A percentile compares a stretch with the other conserved stretches of the same genome.
phyloP scores from a whole-genome alignment of 495 filamentous ascomycete species.

The Platismatia glauca region DNA sequence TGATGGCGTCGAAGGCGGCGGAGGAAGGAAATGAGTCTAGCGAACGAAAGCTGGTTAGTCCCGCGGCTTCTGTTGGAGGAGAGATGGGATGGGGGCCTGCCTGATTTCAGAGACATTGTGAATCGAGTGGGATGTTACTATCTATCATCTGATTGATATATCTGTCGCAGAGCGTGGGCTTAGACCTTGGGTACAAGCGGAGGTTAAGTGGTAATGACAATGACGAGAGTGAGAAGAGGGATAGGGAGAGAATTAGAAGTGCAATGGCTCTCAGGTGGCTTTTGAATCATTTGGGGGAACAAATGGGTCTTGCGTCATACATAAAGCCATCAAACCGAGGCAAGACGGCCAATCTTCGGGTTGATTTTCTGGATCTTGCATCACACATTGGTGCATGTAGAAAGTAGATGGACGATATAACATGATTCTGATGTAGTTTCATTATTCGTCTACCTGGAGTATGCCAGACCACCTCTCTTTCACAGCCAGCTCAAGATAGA shows the following conservation, averaged over 20 bases:
- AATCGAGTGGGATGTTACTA: not conserved
- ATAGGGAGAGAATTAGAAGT: not conserved
- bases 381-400: no score
- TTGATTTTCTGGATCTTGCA: not conserved
- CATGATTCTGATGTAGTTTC: not conserved
- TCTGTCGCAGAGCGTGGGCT: not conserved
- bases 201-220: not conserved
- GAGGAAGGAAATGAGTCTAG: slow-evolving; percentile 88
- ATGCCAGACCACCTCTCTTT: slow-evolving; percentile 18
- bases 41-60: not conserved
- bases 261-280: slow-evolving; percentile 8
- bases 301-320: slow-evolving; percentile 2
- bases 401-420: not conserved
- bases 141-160: not conserved
- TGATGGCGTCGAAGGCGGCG: slow-evolving; percentile 82
- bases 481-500: slow-evolving; percentile 34
- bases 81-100: slow-evolving; percentile 39
- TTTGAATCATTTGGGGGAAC: not conserved
- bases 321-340: no score
- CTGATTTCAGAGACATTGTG: slow-evolving; percentile 77
- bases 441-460: not conserved
- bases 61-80: not conserved
- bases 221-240: not conserved
- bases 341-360: not conserved
- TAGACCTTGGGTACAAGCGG: not conserved